A percentile compares a stretch with the other conserved stretches of the same genome.
Evolutionary conservation across 352 stramenopile genomes (phyloP).

Genomic region (Phytophthora foliorum): DNA sequence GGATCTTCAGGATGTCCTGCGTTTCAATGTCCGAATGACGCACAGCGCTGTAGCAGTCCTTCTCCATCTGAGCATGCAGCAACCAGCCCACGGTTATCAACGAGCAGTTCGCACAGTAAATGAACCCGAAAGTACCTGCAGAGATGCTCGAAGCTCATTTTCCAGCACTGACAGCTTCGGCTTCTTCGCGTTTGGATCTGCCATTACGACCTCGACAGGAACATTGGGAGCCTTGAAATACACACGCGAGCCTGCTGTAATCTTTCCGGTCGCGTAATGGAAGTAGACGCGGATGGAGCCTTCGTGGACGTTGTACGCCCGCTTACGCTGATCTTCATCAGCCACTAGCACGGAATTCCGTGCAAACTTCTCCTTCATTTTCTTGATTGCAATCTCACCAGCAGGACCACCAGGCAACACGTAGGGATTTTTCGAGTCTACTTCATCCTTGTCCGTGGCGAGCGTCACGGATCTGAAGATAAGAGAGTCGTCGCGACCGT

Average conservation of each 20-base stretch:
- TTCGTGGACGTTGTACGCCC: slow-evolving; percentile 93
- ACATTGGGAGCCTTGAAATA: slow-evolving; percentile 85
- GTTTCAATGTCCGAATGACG: slow-evolving; percentile 91
- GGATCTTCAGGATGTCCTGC: slow-evolving; percentile 91
- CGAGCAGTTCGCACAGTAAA: background rate
- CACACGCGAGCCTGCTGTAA: slow-evolving; percentile 83
- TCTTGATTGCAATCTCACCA: slow-evolving; percentile 89
- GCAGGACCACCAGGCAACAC: slow-evolving; percentile 74
- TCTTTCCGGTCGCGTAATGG: slow-evolving; percentile 94
- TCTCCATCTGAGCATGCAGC: slow-evolving; percentile 66
- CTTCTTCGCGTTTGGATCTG: slow-evolving; percentile 67
- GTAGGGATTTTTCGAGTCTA: slow-evolving; percentile 84
- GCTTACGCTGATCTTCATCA: slow-evolving; percentile 89
- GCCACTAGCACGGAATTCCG: slow-evolving; percentile 63
- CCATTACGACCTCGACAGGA: slow-evolving; percentile 78
- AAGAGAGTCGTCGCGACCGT: slow-evolving; percentile 88
- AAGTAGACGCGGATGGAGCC: slow-evolving; percentile 91
- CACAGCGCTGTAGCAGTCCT: slow-evolving; percentile 92
- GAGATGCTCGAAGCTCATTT: slow-evolving; percentile 67
- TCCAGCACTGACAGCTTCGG: slow-evolving; percentile 84
- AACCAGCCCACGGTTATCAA: background rate
- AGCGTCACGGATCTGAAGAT: slow-evolving; percentile 87
- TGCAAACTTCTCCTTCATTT: slow-evolving; percentile 95
- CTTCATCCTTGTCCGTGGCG: slow-evolving; percentile 76
- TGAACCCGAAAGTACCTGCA: slow-evolving; percentile 51